Conservation (phyloP, 2,329 filamentous ascomycete genomes). For the Colletotrichum sp. region DNA sequence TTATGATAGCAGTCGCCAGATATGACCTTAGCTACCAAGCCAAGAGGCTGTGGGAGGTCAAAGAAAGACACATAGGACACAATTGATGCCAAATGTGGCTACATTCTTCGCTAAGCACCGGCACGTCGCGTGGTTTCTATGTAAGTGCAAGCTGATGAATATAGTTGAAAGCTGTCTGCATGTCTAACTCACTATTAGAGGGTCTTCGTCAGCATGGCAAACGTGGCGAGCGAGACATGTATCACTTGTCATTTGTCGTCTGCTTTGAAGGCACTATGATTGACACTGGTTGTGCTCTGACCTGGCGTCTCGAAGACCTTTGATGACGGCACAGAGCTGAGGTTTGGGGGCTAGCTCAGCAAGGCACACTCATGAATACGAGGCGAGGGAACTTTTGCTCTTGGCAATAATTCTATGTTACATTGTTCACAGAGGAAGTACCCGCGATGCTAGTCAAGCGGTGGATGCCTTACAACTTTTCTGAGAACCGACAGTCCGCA, state of each 20-base stretch:
- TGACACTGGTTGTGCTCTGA: neutral
- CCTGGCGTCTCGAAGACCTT: neutral
- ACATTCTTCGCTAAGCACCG: rapidly evolving
- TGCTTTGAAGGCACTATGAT: neutral
- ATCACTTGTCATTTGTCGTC: neutral
- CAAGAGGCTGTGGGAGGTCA: neutral
- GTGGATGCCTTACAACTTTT: neutral
- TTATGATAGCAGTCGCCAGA: neutral
- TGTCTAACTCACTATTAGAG: neutral
- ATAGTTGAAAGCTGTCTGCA: neutral
- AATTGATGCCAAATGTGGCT: neutral
- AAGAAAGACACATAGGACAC: neutral
- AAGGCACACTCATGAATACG: neutral
- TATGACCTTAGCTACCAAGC: neutral
- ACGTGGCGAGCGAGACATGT: neutral
- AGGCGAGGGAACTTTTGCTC: neutral
- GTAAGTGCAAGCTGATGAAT: neutral
- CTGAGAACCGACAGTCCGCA: neutral
- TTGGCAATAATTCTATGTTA: neutral
- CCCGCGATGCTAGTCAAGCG: neutral
- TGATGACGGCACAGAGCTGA: neutral
- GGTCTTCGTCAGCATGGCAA: neutral
- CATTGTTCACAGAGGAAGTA: neutral
- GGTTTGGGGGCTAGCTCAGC: neutral
- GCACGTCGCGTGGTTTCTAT: neutral